Evolutionary conservation across 2,329 filamentous ascomycete genomes (phyloP).

Genomic region (Apiospora phragmitis): DNA sequence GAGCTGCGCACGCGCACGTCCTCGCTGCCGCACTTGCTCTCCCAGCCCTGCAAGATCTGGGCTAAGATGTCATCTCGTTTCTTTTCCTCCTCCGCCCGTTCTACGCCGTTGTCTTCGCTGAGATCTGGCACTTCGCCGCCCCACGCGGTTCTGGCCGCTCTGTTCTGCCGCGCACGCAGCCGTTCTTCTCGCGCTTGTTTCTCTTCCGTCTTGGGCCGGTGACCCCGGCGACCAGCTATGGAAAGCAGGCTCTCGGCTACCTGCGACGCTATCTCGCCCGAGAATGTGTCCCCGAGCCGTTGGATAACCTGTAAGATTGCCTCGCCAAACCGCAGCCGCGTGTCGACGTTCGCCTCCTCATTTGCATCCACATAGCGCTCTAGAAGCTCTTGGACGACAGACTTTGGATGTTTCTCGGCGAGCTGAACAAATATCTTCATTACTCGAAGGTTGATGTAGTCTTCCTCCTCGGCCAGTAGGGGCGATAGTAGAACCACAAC

Average conservation of each 20-base stretch:
- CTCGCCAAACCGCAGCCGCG: conserved; percentile 69
- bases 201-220: conserved; percentile 59
- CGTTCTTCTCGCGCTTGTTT: conserved; percentile 54
- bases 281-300: conserved; percentile 56
- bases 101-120: conserved; percentile 32
- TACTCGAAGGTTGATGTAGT: conserved; percentile 70
- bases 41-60: conserved; percentile 67
- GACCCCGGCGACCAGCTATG: conserved; percentile 63
- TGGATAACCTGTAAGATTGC: conserved; percentile 66
- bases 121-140: conserved; percentile 52
- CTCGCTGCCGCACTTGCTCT: conserved; percentile 64
- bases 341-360: conserved; percentile 61
- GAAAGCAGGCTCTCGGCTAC: conserved; percentile 61
- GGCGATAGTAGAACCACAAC: conserved; percentile 64
- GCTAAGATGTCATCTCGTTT: conserved; percentile 46
- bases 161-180: conserved; percentile 47
- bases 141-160: conserved; percentile 55
- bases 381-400: conserved; percentile 62
- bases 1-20: conserved; percentile 71
- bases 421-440: conserved; percentile 66
- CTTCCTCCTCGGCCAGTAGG: conserved; percentile 65
- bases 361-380: conserved; percentile 67
- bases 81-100: conserved; percentile 16
- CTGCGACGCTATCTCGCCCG: conserved; percentile 50
- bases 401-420: conserved; percentile 60